Conservation (phyloP, 2,329 filamentous ascomycete species). For the Torrubiella hemipterigena region DNA sequence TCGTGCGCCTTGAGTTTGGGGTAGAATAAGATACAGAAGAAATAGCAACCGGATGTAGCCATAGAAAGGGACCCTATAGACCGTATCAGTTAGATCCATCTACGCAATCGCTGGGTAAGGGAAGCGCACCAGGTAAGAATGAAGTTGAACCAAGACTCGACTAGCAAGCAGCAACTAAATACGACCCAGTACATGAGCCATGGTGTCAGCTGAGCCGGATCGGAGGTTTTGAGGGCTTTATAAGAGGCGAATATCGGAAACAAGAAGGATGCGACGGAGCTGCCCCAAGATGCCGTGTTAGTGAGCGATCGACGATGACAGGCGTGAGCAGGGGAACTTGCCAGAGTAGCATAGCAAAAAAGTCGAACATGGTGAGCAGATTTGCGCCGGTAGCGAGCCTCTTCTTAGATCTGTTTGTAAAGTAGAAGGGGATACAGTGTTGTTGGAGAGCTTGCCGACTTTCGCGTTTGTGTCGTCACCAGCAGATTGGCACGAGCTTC, state of each 20-base stretch:
- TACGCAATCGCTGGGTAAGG: not conserved
- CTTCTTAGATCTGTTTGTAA: too few species aligned
- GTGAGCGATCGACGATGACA: conserved; percentile 8
- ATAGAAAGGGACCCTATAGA: conserved; percentile 77
- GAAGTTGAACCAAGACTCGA: conserved; percentile 81
- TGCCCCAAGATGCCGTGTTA: conserved; percentile 21
- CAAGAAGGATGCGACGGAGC: conserved; percentile 77
- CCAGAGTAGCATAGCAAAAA: conserved; percentile 68
- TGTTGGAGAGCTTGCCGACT: too few species aligned
- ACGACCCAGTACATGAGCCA: conserved; percentile 99
- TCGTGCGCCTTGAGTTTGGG: conserved; percentile 88
- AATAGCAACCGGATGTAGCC: conserved; percentile 78
- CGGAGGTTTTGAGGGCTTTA: conserved; percentile 88
- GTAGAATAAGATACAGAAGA: conserved; percentile 91
- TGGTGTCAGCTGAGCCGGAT: conserved; percentile 81
- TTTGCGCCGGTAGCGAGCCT: too few species aligned
- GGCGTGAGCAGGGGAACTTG: conserved; percentile 33
- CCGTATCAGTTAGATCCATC: conserved; percentile 1
- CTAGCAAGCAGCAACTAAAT: conserved; percentile 65
- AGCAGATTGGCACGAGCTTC: too few species aligned
- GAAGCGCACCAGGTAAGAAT: conserved; percentile 62
- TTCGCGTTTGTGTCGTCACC: too few species aligned
- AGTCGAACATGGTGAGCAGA: conserved; percentile 55
- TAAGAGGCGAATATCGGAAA: conserved; percentile 96
- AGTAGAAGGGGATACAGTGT: too few species aligned